Percentiles rank a stretch among this genome's conserved stretches.
phyloP scores from a whole-genome alignment of 257 asterid species.

The Linaria vulgaris region DNA sequence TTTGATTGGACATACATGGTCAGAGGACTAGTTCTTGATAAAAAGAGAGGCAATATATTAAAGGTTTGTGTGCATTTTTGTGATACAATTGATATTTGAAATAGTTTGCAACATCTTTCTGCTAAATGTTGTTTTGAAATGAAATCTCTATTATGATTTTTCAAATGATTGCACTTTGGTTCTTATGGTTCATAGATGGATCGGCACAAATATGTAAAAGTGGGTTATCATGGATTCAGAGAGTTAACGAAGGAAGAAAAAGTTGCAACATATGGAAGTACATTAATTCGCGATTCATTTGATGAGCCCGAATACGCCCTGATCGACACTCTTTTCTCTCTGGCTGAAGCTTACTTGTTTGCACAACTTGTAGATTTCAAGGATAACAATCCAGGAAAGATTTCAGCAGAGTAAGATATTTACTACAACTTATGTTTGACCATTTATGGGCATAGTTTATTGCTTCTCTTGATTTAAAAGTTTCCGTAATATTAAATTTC shows the following conservation, averaged over 20 bases:
- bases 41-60: slow-evolving; percentile 88
- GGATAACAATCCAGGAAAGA: slow-evolving; percentile 84
- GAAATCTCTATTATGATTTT: background rate
- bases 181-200: slow-evolving; percentile 68
- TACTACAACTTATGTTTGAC: slow-evolving; percentile 1
- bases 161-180: slow-evolving; percentile 8
- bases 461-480: slow-evolving; percentile 5
- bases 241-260: slow-evolving; percentile 91
- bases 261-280: slow-evolving; percentile 82
- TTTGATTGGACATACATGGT: slow-evolving; percentile 98
- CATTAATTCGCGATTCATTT: slow-evolving; percentile 77
- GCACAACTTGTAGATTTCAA: slow-evolving; percentile 96
- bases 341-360: slow-evolving; percentile 92
- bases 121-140: slow-evolving; percentile 4
- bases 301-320: slow-evolving; percentile 95
- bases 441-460: too few relatives aligned
- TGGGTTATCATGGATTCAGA: slow-evolving; percentile 92
- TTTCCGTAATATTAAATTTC: background rate
- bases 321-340: slow-evolving; percentile 92
- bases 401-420: slow-evolving; percentile 79
- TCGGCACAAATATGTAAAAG: slow-evolving; percentile 92
- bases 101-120: slow-evolving; percentile 5
- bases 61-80: slow-evolving; percentile 57
- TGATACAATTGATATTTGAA: background rate
- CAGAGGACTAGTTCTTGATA: slow-evolving; percentile 96